These are phyloP conservation scores for Tetrastigma voinierianum DNA, from an alignment of 164 flowering plant species.

Conservation along the genomic window DNA sequence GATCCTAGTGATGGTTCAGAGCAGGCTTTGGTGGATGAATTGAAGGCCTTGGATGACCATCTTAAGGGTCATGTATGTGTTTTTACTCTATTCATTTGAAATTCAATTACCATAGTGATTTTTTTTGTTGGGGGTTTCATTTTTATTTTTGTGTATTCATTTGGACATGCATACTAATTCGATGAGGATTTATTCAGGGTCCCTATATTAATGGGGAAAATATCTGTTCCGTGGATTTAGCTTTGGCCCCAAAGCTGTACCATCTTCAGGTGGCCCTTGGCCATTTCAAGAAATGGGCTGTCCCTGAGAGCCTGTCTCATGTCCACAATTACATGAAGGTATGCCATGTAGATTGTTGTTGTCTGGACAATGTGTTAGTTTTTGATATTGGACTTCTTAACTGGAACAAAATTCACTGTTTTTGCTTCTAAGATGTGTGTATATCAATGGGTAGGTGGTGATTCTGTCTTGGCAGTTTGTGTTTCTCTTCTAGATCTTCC, in stretches of 20 bases:
- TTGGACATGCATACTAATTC: not conserved
- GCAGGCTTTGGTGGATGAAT: conserved; percentile 69
- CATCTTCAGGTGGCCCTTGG: conserved; percentile 81
- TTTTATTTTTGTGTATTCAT: not conserved
- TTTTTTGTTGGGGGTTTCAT: not conserved
- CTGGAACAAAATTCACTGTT: no score
- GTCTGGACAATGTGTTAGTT: not conserved
- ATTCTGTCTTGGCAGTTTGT: no score
- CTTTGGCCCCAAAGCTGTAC: conserved; percentile 86
- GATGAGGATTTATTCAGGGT: conserved; percentile 41
- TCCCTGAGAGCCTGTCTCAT: conserved; percentile 59
- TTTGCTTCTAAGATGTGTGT: no score
- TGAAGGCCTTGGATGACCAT: conserved; percentile 83
- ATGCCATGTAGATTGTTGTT: not conserved
- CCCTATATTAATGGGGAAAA: conserved; percentile 80
- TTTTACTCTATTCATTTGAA: no score
- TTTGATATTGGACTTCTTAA: not conserved
- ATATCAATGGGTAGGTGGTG: no score
- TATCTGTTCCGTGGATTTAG: conserved; percentile 77
- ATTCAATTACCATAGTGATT: not conserved
- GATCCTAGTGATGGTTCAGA: conserved; percentile 85
- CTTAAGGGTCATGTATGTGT: conserved; percentile 69
- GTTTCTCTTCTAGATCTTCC: no score
- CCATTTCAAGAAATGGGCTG: conserved; percentile 75
- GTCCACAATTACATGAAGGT: conserved; percentile 62